Evolutionary conservation across 805 yeast species (phyloP).

Genomic region (Saccharomyces paradoxus): DNA sequence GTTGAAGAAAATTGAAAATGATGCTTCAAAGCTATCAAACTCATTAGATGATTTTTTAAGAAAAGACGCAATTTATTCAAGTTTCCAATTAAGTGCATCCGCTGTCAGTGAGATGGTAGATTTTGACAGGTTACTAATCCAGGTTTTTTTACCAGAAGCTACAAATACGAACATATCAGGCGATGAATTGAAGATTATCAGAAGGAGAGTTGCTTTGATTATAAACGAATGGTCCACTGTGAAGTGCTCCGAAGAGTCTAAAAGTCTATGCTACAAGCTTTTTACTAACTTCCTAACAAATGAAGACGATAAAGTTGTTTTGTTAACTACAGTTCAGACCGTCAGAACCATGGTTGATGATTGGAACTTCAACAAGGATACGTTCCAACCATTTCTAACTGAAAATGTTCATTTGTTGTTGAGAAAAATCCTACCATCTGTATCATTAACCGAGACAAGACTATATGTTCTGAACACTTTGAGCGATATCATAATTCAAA

Average conservation of each 20-base stretch:
- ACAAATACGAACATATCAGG: constrained; percentile 30
- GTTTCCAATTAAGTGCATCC: constrained; percentile 70
- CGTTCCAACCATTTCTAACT: constrained; percentile 58
- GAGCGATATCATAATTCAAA: constrained; percentile 51
- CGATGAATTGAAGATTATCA: constrained; percentile 53
- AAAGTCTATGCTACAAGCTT: constrained; percentile 51
- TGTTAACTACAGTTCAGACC: constrained; percentile 63
- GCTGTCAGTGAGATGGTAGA: constrained; percentile 59
- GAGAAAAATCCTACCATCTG: constrained; percentile 37
- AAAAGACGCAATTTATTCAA: constrained; percentile 74
- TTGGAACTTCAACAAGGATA: constrained; percentile 70
- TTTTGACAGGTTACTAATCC: constrained; percentile 54
- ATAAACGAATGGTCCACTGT: constrained; percentile 75
- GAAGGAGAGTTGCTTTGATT: constrained; percentile 69
- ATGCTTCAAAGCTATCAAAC: constrained; percentile 27
- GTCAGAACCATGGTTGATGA: constrained; percentile 67
- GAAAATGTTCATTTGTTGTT: constrained; percentile 44
- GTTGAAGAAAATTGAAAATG: constrained; percentile 46
- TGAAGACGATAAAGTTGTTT: constrained; percentile 72
- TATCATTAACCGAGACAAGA: constrained; percentile 65
- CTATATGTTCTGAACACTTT: constrained; percentile 63
- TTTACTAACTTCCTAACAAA: constrained; percentile 43
- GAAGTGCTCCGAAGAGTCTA: constrained; percentile 50
- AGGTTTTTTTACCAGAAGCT: constrained; percentile 60
- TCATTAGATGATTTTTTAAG: constrained; percentile 43